Evolutionary conservation across 768 basidiomycete species (phyloP), one percentile per base, ranked within the genome.

Genomic region (Macrolepiota albuminosa): DNA sequence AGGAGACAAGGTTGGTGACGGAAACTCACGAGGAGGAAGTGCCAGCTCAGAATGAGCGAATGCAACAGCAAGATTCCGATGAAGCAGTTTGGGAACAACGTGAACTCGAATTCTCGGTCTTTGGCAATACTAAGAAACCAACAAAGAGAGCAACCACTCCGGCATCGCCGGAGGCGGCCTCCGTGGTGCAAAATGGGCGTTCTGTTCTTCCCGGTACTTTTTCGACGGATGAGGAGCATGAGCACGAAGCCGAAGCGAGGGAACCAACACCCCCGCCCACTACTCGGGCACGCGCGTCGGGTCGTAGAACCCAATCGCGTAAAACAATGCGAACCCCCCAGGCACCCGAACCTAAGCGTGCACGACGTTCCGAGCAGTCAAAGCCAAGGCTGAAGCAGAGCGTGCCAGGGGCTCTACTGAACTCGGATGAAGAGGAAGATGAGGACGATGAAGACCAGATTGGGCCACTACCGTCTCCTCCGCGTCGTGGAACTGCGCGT

Each of bases 141-240:
- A 24, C 31, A 21, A 55, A 43, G 29, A 53, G 34, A 59, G 45
- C 56, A 36, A 40, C 31, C 21, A 31, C 45, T 14, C 40, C 36
- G 6, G 47, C 49, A 46, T 48, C 31, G 21, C 50, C 47, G 16
- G 46, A 42, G 16, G 40, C 26, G 59, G 37, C 58, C 48, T 43
- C 63, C 62, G 37, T 60, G 40, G 53, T 65, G 34, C 49, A 46
- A 29, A 51, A 61, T 56, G 63, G 59, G 42, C 72, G 69, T 58
- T 76, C 69, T 49, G 70, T 71, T 40, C 76, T 73, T 6, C 82
- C 81, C 10, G 81, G 80, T 0, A 80, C 80, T 37, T 83, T 84
- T 62, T 68, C 70, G 8, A 68, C 68, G 1, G 77, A 78, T 2
- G 79, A 78, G 10, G 80, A 80, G 24, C 69, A 76, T 3, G 71